These are phyloP conservation scores for Penicillium oxalicum DNA, from an alignment of 2,329 filamentous ascomycete genomes.

Conservation along the genomic window DNA sequence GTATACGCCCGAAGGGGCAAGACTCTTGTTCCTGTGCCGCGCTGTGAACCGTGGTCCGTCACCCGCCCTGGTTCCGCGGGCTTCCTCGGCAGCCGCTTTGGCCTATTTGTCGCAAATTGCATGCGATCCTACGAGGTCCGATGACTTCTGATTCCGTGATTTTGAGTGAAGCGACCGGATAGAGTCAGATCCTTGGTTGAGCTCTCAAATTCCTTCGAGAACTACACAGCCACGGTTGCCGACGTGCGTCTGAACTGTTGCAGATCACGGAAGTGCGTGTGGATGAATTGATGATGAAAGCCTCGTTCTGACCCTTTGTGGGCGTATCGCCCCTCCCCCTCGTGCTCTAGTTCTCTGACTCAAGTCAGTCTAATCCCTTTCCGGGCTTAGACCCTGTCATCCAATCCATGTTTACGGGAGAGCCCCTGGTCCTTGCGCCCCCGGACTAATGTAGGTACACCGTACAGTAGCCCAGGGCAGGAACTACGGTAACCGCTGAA, in stretches of 20 bases:
- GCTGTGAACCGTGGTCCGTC: conserved; percentile 4
- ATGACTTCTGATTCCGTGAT: background rate
- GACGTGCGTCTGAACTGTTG: background rate
- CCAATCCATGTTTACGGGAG: background rate
- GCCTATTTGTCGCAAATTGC: background rate
- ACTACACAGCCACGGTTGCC: background rate
- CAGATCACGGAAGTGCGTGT: background rate
- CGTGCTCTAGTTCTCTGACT: background rate
- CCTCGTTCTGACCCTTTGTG: background rate
- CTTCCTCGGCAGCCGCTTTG: too few species aligned
- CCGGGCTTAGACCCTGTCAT: too few species aligned
- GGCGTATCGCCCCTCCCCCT: conserved; percentile 5
- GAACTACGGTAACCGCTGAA: too few species aligned
- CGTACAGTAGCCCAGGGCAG: too few species aligned
- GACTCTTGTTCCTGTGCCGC: conserved; percentile 5
- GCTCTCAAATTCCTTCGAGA: background rate
- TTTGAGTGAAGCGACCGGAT: background rate
- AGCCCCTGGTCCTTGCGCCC: conserved; percentile 1
- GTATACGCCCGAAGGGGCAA: conserved; percentile 14
- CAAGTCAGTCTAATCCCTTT: too few species aligned
- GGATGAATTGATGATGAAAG: background rate
- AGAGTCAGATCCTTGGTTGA: background rate
- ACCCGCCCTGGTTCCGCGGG: background rate
- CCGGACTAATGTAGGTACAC: background rate
- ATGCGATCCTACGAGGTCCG: conserved; percentile 1